Evolutionary conservation across 176 grass and related monocot species (phyloP).

Genomic region (Zea mays): Zm-B73-REFERENCE-NAM-5.0 NC_050096.1:222590001-222590500

Average conservation of each 20-base stretch:
- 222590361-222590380: neutral
- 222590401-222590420: no score
- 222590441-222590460: neutral
- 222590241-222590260: no score
- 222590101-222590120: no score
- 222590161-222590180: neutral
- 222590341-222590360: neutral
- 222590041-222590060: no score
- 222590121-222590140: no score
- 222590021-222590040: no score
- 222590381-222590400: neutral
- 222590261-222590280: no score
- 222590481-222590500: neutral
- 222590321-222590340: slow-evolving; percentile 1
- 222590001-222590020: neutral
- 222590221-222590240: neutral
- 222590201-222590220: no score
- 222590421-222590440: no score
- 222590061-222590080: no score
- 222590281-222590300: neutral
- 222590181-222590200: neutral
- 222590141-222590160: neutral
- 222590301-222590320: neutral
- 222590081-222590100: no score
- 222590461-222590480: no score